These are phyloP conservation scores for Novymonas esmeraldas DNA, from an alignment of 208 protist species.

Conservation along the genomic window DNA sequence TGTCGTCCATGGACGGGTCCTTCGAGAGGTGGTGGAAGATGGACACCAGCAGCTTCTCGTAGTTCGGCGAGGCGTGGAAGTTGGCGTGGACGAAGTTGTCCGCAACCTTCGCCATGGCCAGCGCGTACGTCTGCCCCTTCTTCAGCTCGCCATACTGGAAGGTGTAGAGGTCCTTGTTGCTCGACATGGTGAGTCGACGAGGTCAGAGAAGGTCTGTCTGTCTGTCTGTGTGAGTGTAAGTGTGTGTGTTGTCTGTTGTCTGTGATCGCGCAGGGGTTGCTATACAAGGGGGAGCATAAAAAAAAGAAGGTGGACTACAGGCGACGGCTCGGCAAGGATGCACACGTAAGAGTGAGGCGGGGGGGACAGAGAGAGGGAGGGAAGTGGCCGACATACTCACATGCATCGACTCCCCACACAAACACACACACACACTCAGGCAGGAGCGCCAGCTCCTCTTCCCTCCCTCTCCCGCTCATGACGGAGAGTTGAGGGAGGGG, in stretches of 20 bases:
- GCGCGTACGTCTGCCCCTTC: conserved; percentile 41
- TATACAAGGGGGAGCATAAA: neutral
- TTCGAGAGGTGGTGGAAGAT: conserved; percentile 42
- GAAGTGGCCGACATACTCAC: too few species aligned
- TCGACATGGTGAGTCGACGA: conserved; percentile 34
- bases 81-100: conserved; percentile 65
- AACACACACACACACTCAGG: too few species aligned
- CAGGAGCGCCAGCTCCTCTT: too few species aligned
- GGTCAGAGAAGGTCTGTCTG: conserved; percentile 5
- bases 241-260: too few species aligned
- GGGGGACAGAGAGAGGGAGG: too few species aligned
- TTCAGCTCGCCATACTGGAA: conserved; percentile 84
- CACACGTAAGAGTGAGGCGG: neutral
- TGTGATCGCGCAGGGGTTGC: too few species aligned
- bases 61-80: conserved; percentile 54
- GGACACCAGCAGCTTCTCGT: conserved; percentile 55
- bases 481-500: too few species aligned
- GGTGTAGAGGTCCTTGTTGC: conserved; percentile 57
- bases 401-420: too few species aligned
- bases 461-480: too few species aligned
- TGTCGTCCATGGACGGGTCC: conserved; percentile 39
- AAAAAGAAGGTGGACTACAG: neutral
- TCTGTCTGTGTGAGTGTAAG: conserved; percentile 9
- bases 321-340: neutral
- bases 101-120: conserved; percentile 71